phyloP scores from a whole-genome alignment of 2,329 filamentous ascomycete species.

The Cytospora piceae region DNA sequence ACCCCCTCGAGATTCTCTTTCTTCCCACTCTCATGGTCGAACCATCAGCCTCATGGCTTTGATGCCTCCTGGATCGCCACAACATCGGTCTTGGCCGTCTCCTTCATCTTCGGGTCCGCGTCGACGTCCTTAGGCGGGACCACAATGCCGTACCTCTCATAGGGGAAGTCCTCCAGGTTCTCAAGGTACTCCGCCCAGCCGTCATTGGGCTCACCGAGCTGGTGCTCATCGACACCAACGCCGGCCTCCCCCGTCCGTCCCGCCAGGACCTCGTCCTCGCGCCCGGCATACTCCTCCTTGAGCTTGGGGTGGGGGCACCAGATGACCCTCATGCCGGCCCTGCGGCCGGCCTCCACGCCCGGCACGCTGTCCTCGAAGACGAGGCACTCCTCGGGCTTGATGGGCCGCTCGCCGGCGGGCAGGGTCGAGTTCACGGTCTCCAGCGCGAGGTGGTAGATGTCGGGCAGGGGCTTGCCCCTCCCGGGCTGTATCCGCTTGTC shows the following conservation, averaged over 20 bases:
- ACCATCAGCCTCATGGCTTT: not conserved
- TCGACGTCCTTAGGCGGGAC: slow-evolving; percentile 50
- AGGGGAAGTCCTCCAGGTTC: slow-evolving; percentile 59
- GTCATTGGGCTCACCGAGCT: slow-evolving; percentile 61
- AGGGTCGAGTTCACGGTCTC: slow-evolving; percentile 80
- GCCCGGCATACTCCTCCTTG: slow-evolving; percentile 72
- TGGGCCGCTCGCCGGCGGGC: slow-evolving; percentile 61
- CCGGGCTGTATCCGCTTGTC: slow-evolving; percentile 76
- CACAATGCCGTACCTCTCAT: slow-evolving; percentile 62
- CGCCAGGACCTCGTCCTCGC: slow-evolving; percentile 81
- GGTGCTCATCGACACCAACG: slow-evolving; percentile 53
- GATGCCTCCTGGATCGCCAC: slow-evolving; percentile 29
- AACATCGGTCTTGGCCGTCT: slow-evolving; percentile 34
- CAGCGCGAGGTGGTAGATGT: slow-evolving; percentile 90
- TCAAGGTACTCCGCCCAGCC: slow-evolving; percentile 63
- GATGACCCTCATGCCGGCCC: slow-evolving; percentile 91
- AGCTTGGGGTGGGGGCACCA: slow-evolving; percentile 89
- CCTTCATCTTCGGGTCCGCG: slow-evolving; percentile 48
- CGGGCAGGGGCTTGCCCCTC: slow-evolving; percentile 90
- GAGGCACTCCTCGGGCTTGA: slow-evolving; percentile 84
- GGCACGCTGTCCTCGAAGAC: slow-evolving; percentile 97
- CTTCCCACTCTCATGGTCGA: not conserved
- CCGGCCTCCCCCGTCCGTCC: slow-evolving; percentile 74
- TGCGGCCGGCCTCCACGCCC: slow-evolving; percentile 85
- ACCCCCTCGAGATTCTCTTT: not conserved